Conservation (phyloP, 208 protist genomes). For the Wallacemonas rigidus region DNA sequence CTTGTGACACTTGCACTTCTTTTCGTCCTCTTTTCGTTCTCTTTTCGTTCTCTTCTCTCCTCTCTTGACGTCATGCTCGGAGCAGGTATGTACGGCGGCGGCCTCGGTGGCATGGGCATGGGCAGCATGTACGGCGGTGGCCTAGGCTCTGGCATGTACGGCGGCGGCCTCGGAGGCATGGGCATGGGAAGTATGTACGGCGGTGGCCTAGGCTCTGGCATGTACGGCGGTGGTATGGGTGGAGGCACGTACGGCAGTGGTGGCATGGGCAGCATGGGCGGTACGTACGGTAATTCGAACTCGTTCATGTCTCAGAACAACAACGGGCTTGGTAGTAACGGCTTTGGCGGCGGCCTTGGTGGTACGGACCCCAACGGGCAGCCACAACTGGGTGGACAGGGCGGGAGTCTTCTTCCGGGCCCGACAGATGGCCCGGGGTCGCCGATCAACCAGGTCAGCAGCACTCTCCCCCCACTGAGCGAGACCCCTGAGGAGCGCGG, state of each 20-base stretch:
- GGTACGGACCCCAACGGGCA: constrained; percentile 9
- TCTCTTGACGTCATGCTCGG: not conserved
- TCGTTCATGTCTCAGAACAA: constrained; percentile 21
- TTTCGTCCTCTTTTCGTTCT: constrained; percentile 14
- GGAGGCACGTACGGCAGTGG: constrained; percentile 25
- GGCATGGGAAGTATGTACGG: constrained; percentile 56
- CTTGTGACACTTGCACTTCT: not conserved
- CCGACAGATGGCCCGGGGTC: constrained; percentile 22
- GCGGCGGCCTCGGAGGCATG: constrained; percentile 20
- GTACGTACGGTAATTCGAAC: constrained; percentile 35
- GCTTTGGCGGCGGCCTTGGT: constrained; percentile 21
- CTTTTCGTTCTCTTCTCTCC: constrained; percentile 7
- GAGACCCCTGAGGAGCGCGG: constrained; percentile 62
- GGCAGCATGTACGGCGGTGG: constrained; percentile 46
- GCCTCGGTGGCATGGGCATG: constrained; percentile 28
- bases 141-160: constrained; percentile 31
- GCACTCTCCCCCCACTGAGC: constrained; percentile 47
- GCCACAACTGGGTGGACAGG: constrained; percentile 20
- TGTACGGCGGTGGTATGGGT: constrained; percentile 35
- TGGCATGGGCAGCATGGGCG: constrained; percentile 19
- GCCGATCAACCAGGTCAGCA: constrained; percentile 37
- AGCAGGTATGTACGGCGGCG: constrained; percentile 32
- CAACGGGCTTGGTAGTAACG: constrained; percentile 23
- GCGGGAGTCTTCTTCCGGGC: constrained; percentile 3
- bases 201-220: constrained; percentile 20